Percentiles rank a stretch among this genome's conserved stretches.
Conservation (phyloP, 2,329 filamentous ascomycete species). For the Diaporthe helianthi region DNA sequence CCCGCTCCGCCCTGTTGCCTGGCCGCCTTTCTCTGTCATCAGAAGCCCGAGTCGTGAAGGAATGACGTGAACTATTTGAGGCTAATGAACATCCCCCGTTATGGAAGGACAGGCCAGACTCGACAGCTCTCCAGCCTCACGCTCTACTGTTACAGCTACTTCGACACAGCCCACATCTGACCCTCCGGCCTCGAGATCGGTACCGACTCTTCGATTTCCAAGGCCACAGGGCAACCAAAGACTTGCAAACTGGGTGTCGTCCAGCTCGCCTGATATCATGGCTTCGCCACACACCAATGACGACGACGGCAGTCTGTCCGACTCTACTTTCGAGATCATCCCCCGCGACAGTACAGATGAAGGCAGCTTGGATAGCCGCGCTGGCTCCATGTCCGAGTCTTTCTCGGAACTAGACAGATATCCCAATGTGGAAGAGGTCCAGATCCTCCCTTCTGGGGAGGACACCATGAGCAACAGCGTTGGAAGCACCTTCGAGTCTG, state of each 20-base stretch:
- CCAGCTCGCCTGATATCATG: conserved; percentile 65
- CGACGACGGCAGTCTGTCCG: conserved; percentile 59
- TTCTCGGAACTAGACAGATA: conserved; percentile 33
- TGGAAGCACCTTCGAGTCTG: conserved; percentile 38
- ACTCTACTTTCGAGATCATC: conserved; percentile 66
- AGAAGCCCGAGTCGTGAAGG: conserved; percentile 40
- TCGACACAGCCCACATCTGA: conserved; percentile 39
- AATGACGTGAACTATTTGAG: conserved; percentile 46
- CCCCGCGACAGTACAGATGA: conserved; percentile 53
- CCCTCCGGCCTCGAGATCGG: conserved; percentile 36
- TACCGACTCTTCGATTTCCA: conserved; percentile 63
- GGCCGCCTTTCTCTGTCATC: not conserved
- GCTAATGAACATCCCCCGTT: conserved; percentile 50
- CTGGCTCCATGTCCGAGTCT: conserved; percentile 32
- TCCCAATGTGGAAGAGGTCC: conserved; percentile 57
- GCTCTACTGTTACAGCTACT: conserved; percentile 30
- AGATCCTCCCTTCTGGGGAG: conserved; percentile 57
- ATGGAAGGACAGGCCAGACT: conserved; percentile 57
- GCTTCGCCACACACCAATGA: conserved; percentile 50
- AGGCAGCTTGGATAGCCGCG: conserved; percentile 58
- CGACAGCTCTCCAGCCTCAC: conserved; percentile 32
- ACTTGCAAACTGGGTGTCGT: conserved; percentile 66
- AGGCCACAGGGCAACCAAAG: conserved; percentile 60
- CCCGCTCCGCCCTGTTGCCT: not conserved
- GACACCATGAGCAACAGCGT: conserved; percentile 43